Evolutionary conservation across 164 flowering plant species (phyloP).

Genomic region (Annona squamosa): DNA sequence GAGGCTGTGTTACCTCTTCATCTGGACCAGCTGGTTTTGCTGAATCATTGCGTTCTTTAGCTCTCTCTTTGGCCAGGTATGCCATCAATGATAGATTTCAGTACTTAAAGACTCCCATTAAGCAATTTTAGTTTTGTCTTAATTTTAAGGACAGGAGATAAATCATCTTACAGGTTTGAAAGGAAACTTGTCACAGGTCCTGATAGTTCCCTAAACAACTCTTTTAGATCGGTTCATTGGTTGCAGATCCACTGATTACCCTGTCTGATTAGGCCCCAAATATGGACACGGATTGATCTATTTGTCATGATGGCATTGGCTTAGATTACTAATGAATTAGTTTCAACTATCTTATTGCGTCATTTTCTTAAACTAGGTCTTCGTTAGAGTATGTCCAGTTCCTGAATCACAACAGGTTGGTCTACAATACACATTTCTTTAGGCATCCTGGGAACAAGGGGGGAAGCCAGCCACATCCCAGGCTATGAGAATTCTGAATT

Average conservation of each 20-base stretch:
- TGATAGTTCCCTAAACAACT: too few relatives aligned
- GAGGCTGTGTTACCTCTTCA: constrained; percentile 52
- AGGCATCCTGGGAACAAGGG: too few relatives aligned
- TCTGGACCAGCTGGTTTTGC: constrained; percentile 61
- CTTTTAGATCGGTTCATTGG: neutral
- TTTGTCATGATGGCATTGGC: too few relatives aligned
- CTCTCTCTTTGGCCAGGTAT: constrained; percentile 85
- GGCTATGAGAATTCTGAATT: too few relatives aligned
- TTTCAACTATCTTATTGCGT: too few relatives aligned
- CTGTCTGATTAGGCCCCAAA: neutral
- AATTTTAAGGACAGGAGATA: too few relatives aligned
- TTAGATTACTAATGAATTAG: too few relatives aligned
- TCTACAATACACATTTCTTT: too few relatives aligned
- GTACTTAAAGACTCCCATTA: neutral
- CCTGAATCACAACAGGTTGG: too few relatives aligned
- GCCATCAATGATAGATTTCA: constrained; percentile 10
- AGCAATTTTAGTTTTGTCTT: neutral
- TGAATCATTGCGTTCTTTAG: constrained; percentile 65
- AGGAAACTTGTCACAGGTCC: neutral
- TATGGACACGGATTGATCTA: neutral
- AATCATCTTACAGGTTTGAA: neutral
- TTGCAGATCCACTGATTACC: neutral
- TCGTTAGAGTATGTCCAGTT: too few relatives aligned
- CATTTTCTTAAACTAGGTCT: too few relatives aligned
- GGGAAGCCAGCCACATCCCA: too few relatives aligned